Conservation (phyloP, 768 basidiomycete genomes). For the Russula abietina region DNA sequence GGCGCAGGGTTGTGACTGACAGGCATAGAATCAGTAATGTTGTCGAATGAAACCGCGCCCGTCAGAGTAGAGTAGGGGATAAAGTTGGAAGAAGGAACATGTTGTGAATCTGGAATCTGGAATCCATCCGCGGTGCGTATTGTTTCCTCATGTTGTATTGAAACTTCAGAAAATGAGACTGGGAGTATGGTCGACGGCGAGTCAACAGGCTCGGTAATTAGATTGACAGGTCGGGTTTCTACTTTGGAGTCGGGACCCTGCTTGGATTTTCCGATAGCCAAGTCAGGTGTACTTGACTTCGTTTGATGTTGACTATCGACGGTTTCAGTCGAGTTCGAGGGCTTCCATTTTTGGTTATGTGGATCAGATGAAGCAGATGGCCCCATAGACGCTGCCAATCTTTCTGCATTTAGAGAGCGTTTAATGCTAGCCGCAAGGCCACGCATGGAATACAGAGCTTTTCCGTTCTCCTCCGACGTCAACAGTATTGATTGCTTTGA, state of each 20-base stretch:
- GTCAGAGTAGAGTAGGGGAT: conserved; percentile 17
- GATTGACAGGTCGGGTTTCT: neutral
- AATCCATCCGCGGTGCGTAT: neutral
- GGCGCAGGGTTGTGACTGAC: no score
- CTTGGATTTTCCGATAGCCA: neutral
- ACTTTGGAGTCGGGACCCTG: neutral
- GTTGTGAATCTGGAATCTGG: neutral
- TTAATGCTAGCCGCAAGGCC: conserved; percentile 22
- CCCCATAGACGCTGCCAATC: conserved; percentile 4
- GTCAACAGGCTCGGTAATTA: neutral
- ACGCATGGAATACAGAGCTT: conserved; percentile 9
- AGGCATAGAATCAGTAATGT: neutral
- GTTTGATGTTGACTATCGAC: neutral
- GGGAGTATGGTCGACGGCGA: neutral
- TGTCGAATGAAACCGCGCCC: conserved; percentile 17
- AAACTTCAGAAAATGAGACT: neutral
- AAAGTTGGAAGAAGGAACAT: conserved; percentile 2
- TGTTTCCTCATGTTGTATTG: neutral
- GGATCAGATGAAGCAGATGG: neutral
- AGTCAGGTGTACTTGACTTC: neutral
- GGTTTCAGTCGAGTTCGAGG: neutral
- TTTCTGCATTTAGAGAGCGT: conserved; percentile 19
- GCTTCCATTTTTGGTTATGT: neutral
- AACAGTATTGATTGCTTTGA: conserved; percentile 14
- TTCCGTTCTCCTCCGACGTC: conserved; percentile 6